Base-by-base conservation (phyloP, 192 early-diverging fungal species). In the Coemansia sp. region DNA sequence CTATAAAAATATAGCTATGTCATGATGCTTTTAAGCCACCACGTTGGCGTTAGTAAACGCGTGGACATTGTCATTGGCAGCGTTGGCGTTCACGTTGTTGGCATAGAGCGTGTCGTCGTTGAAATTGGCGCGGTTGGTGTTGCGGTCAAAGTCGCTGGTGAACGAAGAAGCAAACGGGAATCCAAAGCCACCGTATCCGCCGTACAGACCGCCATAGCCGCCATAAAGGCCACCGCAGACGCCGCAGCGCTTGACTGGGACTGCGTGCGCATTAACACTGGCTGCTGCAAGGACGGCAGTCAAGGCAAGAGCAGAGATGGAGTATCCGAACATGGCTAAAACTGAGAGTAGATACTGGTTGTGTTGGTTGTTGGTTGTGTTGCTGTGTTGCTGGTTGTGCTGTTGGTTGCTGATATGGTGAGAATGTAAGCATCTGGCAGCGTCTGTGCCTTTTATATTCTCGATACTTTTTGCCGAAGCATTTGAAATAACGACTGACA, bases 31-130 rank as follows among this genome's bases (percentile, higher is more conserved):
- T 35, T 92, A 34, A 86, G 92, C 51, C 83, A 94, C 63, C 10
- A 54, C 41, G 36, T 54, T 53, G 40, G 53, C 59, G 86, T 92
- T 61, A 90, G 91, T 52, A 80, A 94, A 78, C 84, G 88, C 56
- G 89, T 94, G 36, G 21, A 55, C 26, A 23, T 42, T 63, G 52
- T 45, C 54, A 52, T 25, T 39, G 29, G 31, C 35, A 0, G n/a
- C 10, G 5, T 53, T 55, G 18, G 45, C 52, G 18, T 50, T 17
- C 14, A 40, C 39, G 36, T 63, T 40, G 45, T 63, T 63, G 29
- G 40, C 10, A 19, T 42, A 63, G 11, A 63, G 29, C 27, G 60
- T 55, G 22, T 63, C 22, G 35, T 63, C 60, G 31, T 63, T 63
- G 10, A 27, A 63, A 45, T 55, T 19, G 10, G 52, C 52, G 33